These are phyloP conservation scores for Fusarium odoratissimum DNA, from an alignment of 2,329 filamentous ascomycete genomes.

Conservation along the genomic window DNA sequence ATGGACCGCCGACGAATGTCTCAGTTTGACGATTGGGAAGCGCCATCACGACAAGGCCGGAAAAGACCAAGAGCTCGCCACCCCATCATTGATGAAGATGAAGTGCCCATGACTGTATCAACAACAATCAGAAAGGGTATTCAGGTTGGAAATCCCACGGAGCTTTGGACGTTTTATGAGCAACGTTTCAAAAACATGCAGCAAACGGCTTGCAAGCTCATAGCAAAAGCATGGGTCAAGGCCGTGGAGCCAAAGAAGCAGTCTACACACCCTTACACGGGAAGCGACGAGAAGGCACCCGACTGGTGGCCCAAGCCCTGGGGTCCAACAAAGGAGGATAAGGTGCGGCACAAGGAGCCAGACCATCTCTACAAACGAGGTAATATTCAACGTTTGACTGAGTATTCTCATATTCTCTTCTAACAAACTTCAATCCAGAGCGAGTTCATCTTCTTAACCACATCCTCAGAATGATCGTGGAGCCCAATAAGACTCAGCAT, in stretches of 20 bases:
- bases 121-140: conserved; percentile 57
- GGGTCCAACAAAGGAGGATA: conserved; percentile 62
- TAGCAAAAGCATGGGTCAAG: conserved; percentile 82
- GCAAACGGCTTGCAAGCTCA: conserved; percentile 76
- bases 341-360: conserved; percentile 76
- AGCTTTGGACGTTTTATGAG: conserved; percentile 70
- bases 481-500: conserved; percentile 63
- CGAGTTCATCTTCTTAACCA: conserved; percentile 69
- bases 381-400: conserved; percentile 47
- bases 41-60: conserved; percentile 44
- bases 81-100: conserved; percentile 54
- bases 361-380: conserved; percentile 78
- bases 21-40: conserved; percentile 49
- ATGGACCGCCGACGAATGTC: conserved; percentile 49
- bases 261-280: conserved; percentile 77
- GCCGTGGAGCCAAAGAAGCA: conserved; percentile 82
- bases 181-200: conserved; percentile 74
- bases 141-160: conserved; percentile 63
- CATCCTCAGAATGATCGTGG: conserved; percentile 68
- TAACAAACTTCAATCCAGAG: conserved; percentile 55
- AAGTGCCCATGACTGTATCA: conserved; percentile 53
- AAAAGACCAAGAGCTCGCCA: conserved; percentile 53
- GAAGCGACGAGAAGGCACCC: conserved; percentile 70
- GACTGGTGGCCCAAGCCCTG: conserved; percentile 75
- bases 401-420: neutral